These are phyloP conservation scores for Aspergillus ellipticus DNA, from an alignment of 495 filamentous ascomycete species.

Conservation along the genomic window DNA sequence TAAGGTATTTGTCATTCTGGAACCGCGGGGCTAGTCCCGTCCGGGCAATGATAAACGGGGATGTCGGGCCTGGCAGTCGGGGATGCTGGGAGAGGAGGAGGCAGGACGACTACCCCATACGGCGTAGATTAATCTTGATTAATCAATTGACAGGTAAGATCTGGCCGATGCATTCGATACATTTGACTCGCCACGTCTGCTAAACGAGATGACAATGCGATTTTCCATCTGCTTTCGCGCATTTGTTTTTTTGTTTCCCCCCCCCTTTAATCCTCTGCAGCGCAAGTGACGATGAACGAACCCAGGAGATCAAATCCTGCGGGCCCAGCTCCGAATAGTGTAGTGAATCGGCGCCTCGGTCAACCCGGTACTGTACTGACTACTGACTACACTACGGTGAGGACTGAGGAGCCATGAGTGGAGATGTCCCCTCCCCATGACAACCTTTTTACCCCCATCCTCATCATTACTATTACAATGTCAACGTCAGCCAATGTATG, in stretches of 20 bases:
- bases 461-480: not conserved
- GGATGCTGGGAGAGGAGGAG: not conserved
- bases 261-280: not conserved
- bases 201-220: not conserved
- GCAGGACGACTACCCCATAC: not conserved
- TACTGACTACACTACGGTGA: too few relatives aligned
- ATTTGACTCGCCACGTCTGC: not conserved
- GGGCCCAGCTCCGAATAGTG: too few relatives aligned
- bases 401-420: too few relatives aligned
- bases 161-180: slow-evolving; percentile 4
- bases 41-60: slow-evolving; percentile 31
- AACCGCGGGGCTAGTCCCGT: slow-evolving; percentile 9
- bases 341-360: too few relatives aligned
- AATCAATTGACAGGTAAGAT: slow-evolving; percentile 15
- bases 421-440: too few relatives aligned
- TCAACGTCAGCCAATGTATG: not conserved
- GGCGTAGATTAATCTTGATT: slow-evolving; percentile 6
- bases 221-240: not conserved
- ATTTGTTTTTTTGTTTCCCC: not conserved
- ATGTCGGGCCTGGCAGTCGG: not conserved
- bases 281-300: too few relatives aligned
- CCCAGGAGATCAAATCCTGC: too few relatives aligned
- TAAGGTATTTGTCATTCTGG: slow-evolving; percentile 42
- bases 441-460: not conserved
- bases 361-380: too few relatives aligned